These are phyloP conservation scores for Fusarium sp. DNA, from an alignment of 2,329 filamentous ascomycete genomes.

Conservation along the genomic window DNA sequence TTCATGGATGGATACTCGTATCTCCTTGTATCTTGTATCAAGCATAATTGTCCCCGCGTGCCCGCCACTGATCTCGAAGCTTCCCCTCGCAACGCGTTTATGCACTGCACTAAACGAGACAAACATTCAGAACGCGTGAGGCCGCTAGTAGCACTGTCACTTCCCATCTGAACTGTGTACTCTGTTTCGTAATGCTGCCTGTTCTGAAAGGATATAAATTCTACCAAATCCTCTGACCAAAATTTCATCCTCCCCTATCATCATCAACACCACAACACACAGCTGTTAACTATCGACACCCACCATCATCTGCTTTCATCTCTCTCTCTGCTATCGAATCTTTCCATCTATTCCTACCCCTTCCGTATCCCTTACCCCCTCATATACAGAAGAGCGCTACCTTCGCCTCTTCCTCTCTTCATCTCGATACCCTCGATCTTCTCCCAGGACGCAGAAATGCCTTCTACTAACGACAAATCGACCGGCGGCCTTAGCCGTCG, in stretches of 20 bases:
- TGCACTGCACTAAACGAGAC: background rate
- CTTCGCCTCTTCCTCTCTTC: too few species aligned
- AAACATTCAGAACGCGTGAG: background rate
- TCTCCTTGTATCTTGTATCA: too few species aligned
- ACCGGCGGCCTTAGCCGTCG: background rate
- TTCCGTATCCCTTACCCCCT: too few species aligned
- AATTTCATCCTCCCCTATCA: background rate
- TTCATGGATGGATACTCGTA: too few species aligned
- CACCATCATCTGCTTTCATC: too few species aligned
- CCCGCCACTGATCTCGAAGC: background rate
- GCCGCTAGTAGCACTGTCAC: rapidly evolving
- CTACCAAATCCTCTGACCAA: background rate
- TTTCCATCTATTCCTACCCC: too few species aligned
- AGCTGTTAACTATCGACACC: background rate
- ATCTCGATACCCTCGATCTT: too few species aligned
- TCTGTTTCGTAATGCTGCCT: background rate
- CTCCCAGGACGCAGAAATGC: background rate
- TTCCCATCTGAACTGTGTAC: background rate
- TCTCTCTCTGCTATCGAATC: too few species aligned
- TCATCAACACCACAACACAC: background rate
- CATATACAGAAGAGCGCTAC: too few species aligned
- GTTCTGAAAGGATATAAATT: background rate
- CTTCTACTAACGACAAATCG: background rate
- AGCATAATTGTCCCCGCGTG: background rate
- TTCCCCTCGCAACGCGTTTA: background rate